These are phyloP conservation scores for Lycium ferocissimum DNA, from an alignment of 257 asterid genomes.

Conservation along the genomic window DNA sequence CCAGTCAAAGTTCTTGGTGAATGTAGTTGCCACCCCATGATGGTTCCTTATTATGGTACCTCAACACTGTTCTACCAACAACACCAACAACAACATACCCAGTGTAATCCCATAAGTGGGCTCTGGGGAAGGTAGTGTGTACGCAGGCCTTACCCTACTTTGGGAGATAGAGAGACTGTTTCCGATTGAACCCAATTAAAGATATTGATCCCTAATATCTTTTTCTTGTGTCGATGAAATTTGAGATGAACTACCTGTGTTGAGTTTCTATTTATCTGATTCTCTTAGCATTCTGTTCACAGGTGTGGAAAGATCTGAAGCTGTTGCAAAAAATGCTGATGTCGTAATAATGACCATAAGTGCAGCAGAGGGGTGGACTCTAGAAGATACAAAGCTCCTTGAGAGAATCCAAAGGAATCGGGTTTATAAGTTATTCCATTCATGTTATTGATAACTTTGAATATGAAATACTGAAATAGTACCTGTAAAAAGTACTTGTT, in stretches of 20 bases:
- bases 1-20: background rate
- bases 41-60: background rate
- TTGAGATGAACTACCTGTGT: background rate
- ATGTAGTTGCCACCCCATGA: background rate
- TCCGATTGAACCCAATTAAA: background rate
- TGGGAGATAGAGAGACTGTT: too few relatives aligned
- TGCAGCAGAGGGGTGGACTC: conserved; percentile 93
- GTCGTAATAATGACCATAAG: conserved; percentile 81
- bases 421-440: conserved; percentile 46
- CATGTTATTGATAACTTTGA: background rate
- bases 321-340: conserved; percentile 84
- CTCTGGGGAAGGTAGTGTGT: too few relatives aligned
- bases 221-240: background rate
- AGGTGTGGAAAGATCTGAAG: conserved; percentile 96
- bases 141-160: too few relatives aligned
- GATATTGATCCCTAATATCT: background rate
- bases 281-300: conserved; percentile 30
- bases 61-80: background rate
- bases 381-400: conserved; percentile 71
- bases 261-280: background rate
- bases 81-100: too few relatives aligned
- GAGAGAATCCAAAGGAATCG: conserved; percentile 71
- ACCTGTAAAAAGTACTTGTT: background rate
- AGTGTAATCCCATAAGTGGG: too few relatives aligned
- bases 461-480: background rate